Evolutionary conservation across 192 early-diverging fungal genomes (phyloP), one percentile per base, ranked within the genome.

Genomic region (Oehlia diaphana): DNA sequence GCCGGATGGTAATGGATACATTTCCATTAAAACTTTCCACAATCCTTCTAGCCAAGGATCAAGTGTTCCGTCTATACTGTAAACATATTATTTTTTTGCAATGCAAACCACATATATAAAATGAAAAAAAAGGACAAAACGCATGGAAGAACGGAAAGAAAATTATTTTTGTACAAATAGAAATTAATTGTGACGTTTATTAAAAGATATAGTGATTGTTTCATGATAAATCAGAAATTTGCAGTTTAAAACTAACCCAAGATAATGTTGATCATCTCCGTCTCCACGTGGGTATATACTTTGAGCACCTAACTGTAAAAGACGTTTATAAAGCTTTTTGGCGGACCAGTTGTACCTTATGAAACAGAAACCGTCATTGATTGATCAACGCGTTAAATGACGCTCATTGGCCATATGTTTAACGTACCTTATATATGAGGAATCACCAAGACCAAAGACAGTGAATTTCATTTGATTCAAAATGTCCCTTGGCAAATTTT

Each of bases 361-460:
- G 19, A 12, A 50, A 8, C 58, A 33, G 12, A 4, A 66, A 42
- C 7, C 39, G 39, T 33, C 16, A 33, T 26, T 64, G 10, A 26
- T 28, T 26, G 26, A 19, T 58, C 13, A 58, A 58, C 50, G 14
- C 50, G 14, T 19, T 42, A 42, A 58, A 19, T 19, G 3, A 58
- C 49, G 14, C 14, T 0, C 37, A 58, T 58, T 19, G 7, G 12
- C 9, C 64, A 10, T n/a, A 7, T 6, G 21, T 65, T 39, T 37
- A 14, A 82, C 85, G n/a, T 87, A 94, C 91, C 92, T 93, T 77
- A 82, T 73, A 83, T 98, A 99, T 35, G 95, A 95, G 23, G 96
- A 97, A 83, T 99, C 98, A 31, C 98, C 98, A 49, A 96, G 88
- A 3, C 97, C 98, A 87, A 98, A 95, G 26, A 99, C 97, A 5